Conservation (phyloP, 129 eudicot genomes). For the Flaveria ramosissima region DNA sequence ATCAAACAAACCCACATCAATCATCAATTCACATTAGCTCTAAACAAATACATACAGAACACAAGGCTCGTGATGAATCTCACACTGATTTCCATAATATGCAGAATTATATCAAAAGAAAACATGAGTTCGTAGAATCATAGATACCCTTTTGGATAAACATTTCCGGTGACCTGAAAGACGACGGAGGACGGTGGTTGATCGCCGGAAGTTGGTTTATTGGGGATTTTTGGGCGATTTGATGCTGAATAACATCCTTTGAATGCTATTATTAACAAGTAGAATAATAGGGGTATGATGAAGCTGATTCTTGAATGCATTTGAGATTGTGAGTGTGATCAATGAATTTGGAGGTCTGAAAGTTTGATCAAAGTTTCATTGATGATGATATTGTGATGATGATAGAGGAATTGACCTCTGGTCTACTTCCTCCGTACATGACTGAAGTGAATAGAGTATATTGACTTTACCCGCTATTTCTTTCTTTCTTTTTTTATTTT, state of each 20-base stretch:
- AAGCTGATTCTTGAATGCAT: slow-evolving; percentile 2
- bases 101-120: background rate
- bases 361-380: background rate
- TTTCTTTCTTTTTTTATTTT: background rate
- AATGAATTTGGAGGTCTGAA: background rate
- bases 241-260: slow-evolving; percentile 6
- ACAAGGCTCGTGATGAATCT: no score
- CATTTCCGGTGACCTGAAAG: slow-evolving; percentile 45
- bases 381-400: background rate
- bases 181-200: slow-evolving; percentile 24
- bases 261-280: slow-evolving; percentile 1
- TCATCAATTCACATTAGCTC: background rate
- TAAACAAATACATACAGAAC: no score
- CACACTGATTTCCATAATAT: background rate
- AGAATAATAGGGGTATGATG: background rate
- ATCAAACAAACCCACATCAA: background rate
- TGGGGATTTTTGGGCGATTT: background rate
- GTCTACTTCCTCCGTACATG: background rate
- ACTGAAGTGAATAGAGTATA: background rate
- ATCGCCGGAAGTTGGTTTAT: background rate
- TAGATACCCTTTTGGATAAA: slow-evolving; percentile 39
- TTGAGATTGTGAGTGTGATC: background rate
- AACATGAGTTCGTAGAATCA: no score
- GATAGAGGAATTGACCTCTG: background rate
- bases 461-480: background rate